A percentile compares a stretch with the other conserved stretches of the same genome.
These are phyloP conservation scores for baker's yeast (Saccharomyces cerevisiae) DNA, from an alignment of 805 yeast genomes.

Conservation along the genomic window DNA sequence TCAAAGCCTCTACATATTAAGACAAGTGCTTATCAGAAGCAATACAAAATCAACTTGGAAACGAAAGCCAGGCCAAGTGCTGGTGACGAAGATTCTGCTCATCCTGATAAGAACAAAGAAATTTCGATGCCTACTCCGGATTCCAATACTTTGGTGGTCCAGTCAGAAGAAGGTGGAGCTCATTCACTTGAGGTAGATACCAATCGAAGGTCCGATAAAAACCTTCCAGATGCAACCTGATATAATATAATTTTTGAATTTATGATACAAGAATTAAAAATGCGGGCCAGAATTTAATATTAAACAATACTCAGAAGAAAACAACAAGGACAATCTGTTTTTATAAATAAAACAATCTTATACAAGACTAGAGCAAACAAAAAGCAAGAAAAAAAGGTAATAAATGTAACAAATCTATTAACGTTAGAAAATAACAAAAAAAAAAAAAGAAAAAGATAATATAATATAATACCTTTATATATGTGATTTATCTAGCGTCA, in stretches of 20 bases:
- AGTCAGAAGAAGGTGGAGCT: not conserved
- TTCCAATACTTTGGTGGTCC: conserved; percentile 5
- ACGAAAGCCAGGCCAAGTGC: not conserved
- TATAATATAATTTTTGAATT: not conserved
- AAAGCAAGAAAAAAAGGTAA: not conserved
- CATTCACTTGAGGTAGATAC: not conserved
- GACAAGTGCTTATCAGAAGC: conserved; percentile 8
- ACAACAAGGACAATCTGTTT: not conserved
- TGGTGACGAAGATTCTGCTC: conserved; percentile 1
- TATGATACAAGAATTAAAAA: not conserved
- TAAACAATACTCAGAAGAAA: not conserved
- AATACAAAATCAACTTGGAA: conserved; percentile 2
- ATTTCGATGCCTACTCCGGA: conserved; percentile 15
- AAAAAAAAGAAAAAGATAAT: not conserved
- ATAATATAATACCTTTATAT: not conserved
- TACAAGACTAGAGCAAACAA: not conserved
- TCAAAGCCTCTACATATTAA: conserved; percentile 12
- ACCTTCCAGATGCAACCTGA: not conserved
- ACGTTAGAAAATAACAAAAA: not conserved
- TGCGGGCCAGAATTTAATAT: not conserved
- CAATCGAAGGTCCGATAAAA: not conserved
- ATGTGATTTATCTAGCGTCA: not conserved
- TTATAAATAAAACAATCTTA: not conserved
- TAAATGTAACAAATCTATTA: not conserved
- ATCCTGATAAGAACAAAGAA: conserved; percentile 1